A percentile compares a stretch with the other conserved stretches of the same genome.
phyloP scores from a whole-genome alignment of 306 rosid genomes.

The Myrica gale region DNA sequence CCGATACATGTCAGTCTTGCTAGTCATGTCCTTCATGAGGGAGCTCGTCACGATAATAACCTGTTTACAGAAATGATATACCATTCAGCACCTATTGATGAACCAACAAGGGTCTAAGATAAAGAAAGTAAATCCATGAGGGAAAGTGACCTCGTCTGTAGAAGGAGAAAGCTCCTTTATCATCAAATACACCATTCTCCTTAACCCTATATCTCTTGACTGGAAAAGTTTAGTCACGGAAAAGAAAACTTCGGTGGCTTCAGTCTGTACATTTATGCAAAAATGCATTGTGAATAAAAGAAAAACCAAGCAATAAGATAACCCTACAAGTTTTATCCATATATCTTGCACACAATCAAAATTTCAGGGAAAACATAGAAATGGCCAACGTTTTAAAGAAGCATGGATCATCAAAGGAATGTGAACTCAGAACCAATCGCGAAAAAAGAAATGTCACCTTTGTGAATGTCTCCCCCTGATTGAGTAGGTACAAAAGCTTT shows the following conservation, averaged over 20 bases:
- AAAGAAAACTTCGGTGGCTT: slow-evolving; percentile 99
- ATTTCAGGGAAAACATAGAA: not conserved
- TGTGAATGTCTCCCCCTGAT: slow-evolving; percentile 92
- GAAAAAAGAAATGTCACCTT: slow-evolving; percentile 49
- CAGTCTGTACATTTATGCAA: slow-evolving; percentile 50
- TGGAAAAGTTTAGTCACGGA: slow-evolving; percentile 95
- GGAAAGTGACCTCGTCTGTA: slow-evolving; percentile 76
- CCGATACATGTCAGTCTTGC: slow-evolving; percentile 96
- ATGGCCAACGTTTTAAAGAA: not conserved
- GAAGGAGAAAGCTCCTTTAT: slow-evolving; percentile 96
- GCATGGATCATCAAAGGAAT: slow-evolving; percentile 18
- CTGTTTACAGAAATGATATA: slow-evolving; percentile 35
- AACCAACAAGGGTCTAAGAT: slow-evolving; percentile 21
- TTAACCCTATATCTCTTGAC: slow-evolving; percentile 87
- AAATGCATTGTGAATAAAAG: slow-evolving; percentile 21
- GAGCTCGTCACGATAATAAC: slow-evolving; percentile 98
- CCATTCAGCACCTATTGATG: slow-evolving; percentile 33
- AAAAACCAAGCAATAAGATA: slow-evolving; percentile 13
- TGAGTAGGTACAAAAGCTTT: slow-evolving; percentile 83
- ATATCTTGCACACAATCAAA: not conserved
- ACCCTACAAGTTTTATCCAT: not conserved
- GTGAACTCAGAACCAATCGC: not conserved
- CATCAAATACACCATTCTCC: slow-evolving; percentile 97
- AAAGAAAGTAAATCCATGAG: slow-evolving; percentile 20
- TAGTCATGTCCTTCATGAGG: slow-evolving; percentile 99